Base-by-base conservation (phyloP, 1,284 basidiomycete species). In the Cutaneotrichosporon sp. region DNA sequence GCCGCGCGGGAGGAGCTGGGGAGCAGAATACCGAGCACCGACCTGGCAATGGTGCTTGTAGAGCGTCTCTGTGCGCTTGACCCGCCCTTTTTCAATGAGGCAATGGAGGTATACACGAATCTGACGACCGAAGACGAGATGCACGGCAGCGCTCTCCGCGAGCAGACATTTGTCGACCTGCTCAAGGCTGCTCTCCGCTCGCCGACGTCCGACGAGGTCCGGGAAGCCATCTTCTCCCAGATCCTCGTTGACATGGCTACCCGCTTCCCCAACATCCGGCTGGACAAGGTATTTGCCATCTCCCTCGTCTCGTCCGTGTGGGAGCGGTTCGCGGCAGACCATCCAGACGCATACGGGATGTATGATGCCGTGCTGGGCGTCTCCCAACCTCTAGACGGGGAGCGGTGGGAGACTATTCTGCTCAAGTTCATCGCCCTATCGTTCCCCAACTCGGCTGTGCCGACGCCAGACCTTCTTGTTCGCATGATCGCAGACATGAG, bases 401-500 rank as follows among this genome's bases (percentile, higher is more conserved):
- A 78, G 43, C 83, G 82, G 10, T 88, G 82, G 67, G 69, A 75
- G 16, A 76, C 78, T 26, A 81, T 90, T 50, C 77, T 90, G 44
- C 75, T 81, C 52, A 78, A 80, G 1, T 86, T 87, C 62, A 81
- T 82, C 67, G 75, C 76, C 19, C 75, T 87, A 45, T 76, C 78
- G 19, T 82, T 82, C 57, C 54, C 65, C 63, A 41, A 55, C 54
- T 66, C 71, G 61, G 57, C 64, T 37, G 70, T 80, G 7, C 39
- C 54, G 22, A 80, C 84, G 1, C 80, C 84, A 4, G 78, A 79
- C 35, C 78, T 83, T 41, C 87, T 90, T 65, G 84, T 91, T 68
- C 79, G 82, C 48, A 86, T 97, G 59, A 80, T 94, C 55, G 77
- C 79, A 46, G 90, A 96, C 75, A 93, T 97, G 89, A 84, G 83